phyloP scores from a whole-genome alignment of 139 green algal genomes.

The Yamagishiella unicocca region DNA sequence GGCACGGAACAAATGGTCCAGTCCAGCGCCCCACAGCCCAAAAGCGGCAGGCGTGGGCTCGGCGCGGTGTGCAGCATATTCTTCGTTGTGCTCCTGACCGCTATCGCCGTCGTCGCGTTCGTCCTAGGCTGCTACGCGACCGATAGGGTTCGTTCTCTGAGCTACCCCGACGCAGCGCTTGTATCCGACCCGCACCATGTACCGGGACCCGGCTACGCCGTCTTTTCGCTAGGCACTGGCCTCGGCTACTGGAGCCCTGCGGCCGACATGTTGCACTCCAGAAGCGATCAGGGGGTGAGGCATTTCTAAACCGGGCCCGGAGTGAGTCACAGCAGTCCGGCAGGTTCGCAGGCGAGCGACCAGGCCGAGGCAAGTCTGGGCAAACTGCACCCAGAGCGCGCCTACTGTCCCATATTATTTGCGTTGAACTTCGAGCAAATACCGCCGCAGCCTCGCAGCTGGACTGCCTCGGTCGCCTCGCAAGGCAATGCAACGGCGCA shows the following conservation, averaged over 20 bases:
- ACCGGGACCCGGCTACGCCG: background rate
- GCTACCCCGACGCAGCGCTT: background rate
- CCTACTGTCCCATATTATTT: no score
- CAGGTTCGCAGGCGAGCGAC: no score
- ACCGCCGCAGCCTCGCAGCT: no score
- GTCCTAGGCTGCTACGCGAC: slow-evolving; percentile 25
- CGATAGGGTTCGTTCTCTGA: background rate
- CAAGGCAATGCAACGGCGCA: no score
- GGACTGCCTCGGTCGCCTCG: no score
- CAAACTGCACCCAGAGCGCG: no score
- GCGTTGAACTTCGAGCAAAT: no score
- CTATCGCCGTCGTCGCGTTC: slow-evolving; percentile 25
- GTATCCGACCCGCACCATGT: background rate
- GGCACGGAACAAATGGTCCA: background rate
- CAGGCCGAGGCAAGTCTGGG: no score
- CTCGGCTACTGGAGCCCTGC: slow-evolving; percentile 29
- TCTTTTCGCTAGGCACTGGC: slow-evolving; percentile 28
- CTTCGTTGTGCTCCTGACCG: slow-evolving; percentile 8
- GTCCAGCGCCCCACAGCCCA: no score
- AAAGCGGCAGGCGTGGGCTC: no score
- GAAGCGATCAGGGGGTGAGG: slow-evolving; percentile 53
- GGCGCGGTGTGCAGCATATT: background rate
- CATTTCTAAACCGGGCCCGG: no score
- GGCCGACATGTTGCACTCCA: slow-evolving; percentile 36
- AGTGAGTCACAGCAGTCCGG: no score